Conservation (phyloP, 1,284 basidiomycete genomes). For the Gomphus bonarii region DNA sequence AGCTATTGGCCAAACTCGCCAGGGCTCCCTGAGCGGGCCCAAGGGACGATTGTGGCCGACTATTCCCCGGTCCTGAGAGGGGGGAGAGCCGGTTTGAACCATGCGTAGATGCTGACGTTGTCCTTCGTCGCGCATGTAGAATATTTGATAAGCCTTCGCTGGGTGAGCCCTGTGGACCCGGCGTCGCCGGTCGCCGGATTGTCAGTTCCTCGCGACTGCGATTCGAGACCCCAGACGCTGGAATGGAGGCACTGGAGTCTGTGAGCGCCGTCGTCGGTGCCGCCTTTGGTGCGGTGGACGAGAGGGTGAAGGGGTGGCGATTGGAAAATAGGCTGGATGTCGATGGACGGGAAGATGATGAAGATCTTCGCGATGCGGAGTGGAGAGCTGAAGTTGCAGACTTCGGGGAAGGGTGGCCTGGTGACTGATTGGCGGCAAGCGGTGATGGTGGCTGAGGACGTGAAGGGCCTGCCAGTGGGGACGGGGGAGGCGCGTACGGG, state of each 20-base stretch:
- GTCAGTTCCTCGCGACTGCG: background rate
- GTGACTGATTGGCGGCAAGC: background rate
- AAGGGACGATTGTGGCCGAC: background rate
- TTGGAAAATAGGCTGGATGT: constrained; percentile 5
- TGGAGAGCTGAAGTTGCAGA: background rate
- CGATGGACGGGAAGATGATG: constrained; percentile 8
- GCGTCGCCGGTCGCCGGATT: background rate
- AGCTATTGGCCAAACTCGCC: constrained; percentile 50
- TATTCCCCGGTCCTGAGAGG: background rate
- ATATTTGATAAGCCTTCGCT: constrained; percentile 11
- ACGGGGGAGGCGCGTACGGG: background rate
- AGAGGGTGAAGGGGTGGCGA: background rate
- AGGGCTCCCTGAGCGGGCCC: constrained; percentile 28
- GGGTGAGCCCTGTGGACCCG: constrained; percentile 12
- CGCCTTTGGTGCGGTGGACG: background rate
- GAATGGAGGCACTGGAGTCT: background rate
- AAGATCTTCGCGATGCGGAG: constrained; percentile 5
- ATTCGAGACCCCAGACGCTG: background rate
- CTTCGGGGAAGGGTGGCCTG: constrained; percentile 2
- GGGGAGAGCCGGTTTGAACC: background rate
- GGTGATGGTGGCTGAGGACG: background rate
- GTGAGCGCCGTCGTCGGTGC: constrained; percentile 7
- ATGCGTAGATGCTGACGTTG: constrained; percentile 9
- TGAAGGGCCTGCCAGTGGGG: constrained; percentile 3
- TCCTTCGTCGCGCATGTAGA: constrained; percentile 7